These are phyloP conservation scores for Wallacemonas rigidus DNA, from an alignment of 208 protist species.

Conservation along the genomic window DNA sequence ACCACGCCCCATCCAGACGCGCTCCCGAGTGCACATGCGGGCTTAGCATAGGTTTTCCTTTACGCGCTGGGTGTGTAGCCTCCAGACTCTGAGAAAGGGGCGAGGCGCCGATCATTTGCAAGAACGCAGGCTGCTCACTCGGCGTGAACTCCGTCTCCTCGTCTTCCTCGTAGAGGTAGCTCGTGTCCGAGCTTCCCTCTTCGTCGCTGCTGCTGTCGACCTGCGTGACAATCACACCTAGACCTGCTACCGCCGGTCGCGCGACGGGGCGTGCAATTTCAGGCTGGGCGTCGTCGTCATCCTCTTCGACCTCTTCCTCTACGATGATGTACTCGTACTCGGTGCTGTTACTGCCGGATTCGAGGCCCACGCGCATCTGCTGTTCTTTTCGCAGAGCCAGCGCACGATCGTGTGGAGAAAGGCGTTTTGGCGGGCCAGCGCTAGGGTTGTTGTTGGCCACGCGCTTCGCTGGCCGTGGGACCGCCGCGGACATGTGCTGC, in stretches of 20 bases:
- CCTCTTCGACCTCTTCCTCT: slow-evolving; percentile 13
- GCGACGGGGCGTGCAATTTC: not conserved
- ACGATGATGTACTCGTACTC: slow-evolving; percentile 17
- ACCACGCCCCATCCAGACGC: not conserved
- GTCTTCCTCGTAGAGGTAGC: slow-evolving; percentile 17
- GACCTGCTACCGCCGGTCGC: not conserved
- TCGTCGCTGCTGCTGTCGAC: not conserved
- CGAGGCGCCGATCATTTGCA: slow-evolving; percentile 14
- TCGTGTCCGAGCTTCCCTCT: slow-evolving; percentile 3
- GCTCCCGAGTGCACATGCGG: not conserved
- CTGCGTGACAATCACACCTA: not conserved
- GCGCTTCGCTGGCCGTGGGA: slow-evolving; percentile 3
- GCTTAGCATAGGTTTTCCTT: not conserved
- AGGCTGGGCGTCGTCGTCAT: slow-evolving; percentile 8
- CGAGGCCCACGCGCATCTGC: not conserved
- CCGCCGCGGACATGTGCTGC: not conserved
- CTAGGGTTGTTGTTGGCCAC: slow-evolving; percentile 13
- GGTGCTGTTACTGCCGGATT: slow-evolving; percentile 10
- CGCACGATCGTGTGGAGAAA: slow-evolving; percentile 4
- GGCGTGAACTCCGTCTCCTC: slow-evolving; percentile 17
- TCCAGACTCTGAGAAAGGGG: slow-evolving; percentile 10
- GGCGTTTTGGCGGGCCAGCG: not conserved
- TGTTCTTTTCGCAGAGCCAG: slow-evolving; percentile 5
- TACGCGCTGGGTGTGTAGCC: not conserved
- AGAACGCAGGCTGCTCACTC: slow-evolving; percentile 12